Conservation (phyloP, 352 stramenopile genomes). For the Plasmopara halstedii region DNA sequence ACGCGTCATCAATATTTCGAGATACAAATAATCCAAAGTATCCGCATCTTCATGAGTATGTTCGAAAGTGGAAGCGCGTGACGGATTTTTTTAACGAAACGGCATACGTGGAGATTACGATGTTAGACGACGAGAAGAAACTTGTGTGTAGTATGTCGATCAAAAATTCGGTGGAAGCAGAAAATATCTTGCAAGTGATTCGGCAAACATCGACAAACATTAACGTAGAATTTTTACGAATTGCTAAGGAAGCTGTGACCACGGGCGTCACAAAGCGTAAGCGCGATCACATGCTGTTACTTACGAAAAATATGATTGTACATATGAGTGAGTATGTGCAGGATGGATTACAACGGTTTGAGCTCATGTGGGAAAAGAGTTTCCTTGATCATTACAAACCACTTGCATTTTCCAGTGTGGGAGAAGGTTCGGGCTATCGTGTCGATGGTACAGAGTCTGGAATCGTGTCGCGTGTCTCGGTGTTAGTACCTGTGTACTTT, state of each 20-base stretch:
- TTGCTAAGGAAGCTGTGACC: slow-evolving; percentile 58
- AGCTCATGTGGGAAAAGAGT: slow-evolving; percentile 81
- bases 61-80: slow-evolving; percentile 82
- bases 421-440: slow-evolving; percentile 59
- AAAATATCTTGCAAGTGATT: slow-evolving; percentile 65
- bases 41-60: slow-evolving; percentile 62
- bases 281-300: slow-evolving; percentile 64
- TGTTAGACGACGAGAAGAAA: slow-evolving; percentile 77
- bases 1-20: slow-evolving; percentile 57
- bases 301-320: slow-evolving; percentile 82
- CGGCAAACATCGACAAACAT: slow-evolving; percentile 33
- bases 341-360: slow-evolving; percentile 68
- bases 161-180: slow-evolving; percentile 65
- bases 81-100: slow-evolving; percentile 82
- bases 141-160: slow-evolving; percentile 80
- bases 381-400: slow-evolving; percentile 75
- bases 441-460: slow-evolving; percentile 50
- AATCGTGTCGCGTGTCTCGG: slow-evolving; percentile 57
- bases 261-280: slow-evolving; percentile 56
- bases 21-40: slow-evolving; percentile 59
- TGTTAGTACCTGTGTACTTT: slow-evolving; percentile 75
- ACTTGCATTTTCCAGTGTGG: slow-evolving; percentile 62
- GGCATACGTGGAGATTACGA: slow-evolving; percentile 78
- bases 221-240: slow-evolving; percentile 56
- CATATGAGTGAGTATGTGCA: slow-evolving; percentile 81